Evolutionary conservation across 2,329 filamentous ascomycete genomes (phyloP).

Genomic region (Pezicula radicicola): DNA sequence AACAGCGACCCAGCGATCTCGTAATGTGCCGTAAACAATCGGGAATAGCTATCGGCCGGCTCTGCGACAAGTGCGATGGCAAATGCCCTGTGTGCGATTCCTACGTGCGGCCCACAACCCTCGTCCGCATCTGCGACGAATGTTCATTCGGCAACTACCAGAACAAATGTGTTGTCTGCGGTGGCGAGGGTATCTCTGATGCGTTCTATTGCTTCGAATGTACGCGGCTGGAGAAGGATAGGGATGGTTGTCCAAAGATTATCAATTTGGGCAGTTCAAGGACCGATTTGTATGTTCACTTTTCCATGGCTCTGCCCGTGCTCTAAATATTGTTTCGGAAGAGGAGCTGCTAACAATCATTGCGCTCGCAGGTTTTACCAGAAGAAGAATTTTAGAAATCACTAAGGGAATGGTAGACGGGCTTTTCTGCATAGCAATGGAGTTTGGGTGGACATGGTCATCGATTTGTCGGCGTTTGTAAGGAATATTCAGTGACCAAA

Average conservation of each 20-base stretch:
- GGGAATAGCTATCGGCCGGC: constrained; percentile 94
- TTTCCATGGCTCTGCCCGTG: constrained; percentile 15
- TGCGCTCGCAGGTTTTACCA: constrained; percentile 26
- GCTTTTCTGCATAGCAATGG: constrained; percentile 11
- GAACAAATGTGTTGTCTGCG: constrained; percentile 99
- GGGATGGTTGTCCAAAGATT: constrained; percentile 98
- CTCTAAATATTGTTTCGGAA: neutral
- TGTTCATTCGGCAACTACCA: constrained; percentile 99
- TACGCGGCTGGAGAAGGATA: constrained; percentile 92
- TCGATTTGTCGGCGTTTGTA: neutral
- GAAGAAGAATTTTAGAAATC: constrained; percentile 69
- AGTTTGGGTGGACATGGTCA: constrained; percentile 4
- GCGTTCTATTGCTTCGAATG: constrained; percentile 99
- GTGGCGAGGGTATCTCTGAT: constrained; percentile 95
- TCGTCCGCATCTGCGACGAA: constrained; percentile 98
- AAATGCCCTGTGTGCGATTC: constrained; percentile 99
- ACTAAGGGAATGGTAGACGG: constrained; percentile 25
- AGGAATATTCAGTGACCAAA: neutral
- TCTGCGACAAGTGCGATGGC: constrained; percentile 99
- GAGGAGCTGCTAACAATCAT: constrained; percentile 4
- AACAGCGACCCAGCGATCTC: constrained; percentile 63
- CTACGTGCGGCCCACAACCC: constrained; percentile 95
- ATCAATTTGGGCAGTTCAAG: constrained; percentile 95
- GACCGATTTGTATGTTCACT: constrained; percentile 67
- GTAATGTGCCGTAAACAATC: constrained; percentile 99